phyloP scores from a whole-genome alignment of 371 early-diverging fungal genomes.

The Gilbertella persicaria region DNA sequence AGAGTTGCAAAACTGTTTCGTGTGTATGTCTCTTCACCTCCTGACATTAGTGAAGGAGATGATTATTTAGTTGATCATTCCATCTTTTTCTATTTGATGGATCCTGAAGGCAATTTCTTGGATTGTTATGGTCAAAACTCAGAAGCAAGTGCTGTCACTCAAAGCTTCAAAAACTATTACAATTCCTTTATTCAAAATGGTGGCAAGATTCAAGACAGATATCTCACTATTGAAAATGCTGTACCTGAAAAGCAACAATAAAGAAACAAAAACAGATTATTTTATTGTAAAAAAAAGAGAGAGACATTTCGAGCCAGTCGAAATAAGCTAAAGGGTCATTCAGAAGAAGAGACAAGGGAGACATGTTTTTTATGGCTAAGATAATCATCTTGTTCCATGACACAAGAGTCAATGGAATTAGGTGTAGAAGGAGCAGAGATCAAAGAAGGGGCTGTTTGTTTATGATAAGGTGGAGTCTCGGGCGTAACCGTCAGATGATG shows the following conservation, averaged over 20 bases:
- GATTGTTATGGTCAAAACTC: conserved; percentile 88
- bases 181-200: conserved; percentile 47
- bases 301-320: neutral
- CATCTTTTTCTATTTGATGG: conserved; percentile 96
- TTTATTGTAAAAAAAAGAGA: conserved; percentile 10
- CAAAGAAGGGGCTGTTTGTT: conserved; percentile 28
- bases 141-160: conserved; percentile 59
- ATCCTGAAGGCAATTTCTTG: conserved; percentile 88
- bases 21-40: conserved; percentile 89
- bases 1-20: conserved; percentile 89
- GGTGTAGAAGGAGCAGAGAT: conserved; percentile 46
- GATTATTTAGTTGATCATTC: conserved; percentile 98
- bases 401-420: conserved; percentile 34
- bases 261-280: neutral
- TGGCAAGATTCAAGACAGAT: conserved; percentile 34
- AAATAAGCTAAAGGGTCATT: too few relatives aligned
- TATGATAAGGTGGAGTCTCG: conserved; percentile 26
- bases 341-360: neutral
- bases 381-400: conserved; percentile 17
- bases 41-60: conserved; percentile 81
- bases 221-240: conserved; percentile 1
- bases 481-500: conserved; percentile 5
- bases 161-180: conserved; percentile 63
- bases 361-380: conserved; percentile 2
- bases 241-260: neutral